Evolutionary conservation across 257 asterid species (phyloP), one percentile per base, ranked within the genome.

Genomic region (Penstemon eatonii): DNA sequence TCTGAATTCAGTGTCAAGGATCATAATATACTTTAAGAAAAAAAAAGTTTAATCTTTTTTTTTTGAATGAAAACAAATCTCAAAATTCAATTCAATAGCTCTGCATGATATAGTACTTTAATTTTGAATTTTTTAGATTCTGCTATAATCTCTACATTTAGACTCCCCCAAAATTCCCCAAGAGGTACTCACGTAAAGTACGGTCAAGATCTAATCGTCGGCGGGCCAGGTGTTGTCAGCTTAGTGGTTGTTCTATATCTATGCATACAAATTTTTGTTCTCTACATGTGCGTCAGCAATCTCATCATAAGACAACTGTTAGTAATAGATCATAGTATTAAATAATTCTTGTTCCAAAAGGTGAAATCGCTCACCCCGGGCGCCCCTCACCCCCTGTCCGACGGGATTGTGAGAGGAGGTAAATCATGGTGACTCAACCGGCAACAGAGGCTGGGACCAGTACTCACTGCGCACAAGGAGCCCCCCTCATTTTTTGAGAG

Each of bases 151-250:
- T 47, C n/a, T 2, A 42, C 44, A 19, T 60, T 18, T 46, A 42
- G 65, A 37, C 59, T 58, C 57, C 60, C 65, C 41, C 11, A 15
- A 15, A 57, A 25, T 25, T 55, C 74, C 62, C 47, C 67, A 72
- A 73, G 80, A 74, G 77, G 82, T 76, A 81, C 85, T 82, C 86
- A 65, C 69, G n/a, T 60, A 72, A 70, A 55, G 83, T 84, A 84
- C 89, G 85, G 85, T 76, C 80, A 72, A 77, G 84, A 84, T 83
- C 83, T 68, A 74, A 43, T 50, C 69, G 88, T 80, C 81, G 81
- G 83, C 69, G 60, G 68, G 78, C 77, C 83, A 71, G 62, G 73
- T 65, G 78, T 73, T 56, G 67, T 66, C 59, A 69, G 69, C 69
- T 41, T 63, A 45, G 6, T 69, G 57, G 39, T 62, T 50, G 64